Evolutionary conservation across 1,139 yeast species (phyloP).

Genomic region (Kodamaea derodonti): DNA sequence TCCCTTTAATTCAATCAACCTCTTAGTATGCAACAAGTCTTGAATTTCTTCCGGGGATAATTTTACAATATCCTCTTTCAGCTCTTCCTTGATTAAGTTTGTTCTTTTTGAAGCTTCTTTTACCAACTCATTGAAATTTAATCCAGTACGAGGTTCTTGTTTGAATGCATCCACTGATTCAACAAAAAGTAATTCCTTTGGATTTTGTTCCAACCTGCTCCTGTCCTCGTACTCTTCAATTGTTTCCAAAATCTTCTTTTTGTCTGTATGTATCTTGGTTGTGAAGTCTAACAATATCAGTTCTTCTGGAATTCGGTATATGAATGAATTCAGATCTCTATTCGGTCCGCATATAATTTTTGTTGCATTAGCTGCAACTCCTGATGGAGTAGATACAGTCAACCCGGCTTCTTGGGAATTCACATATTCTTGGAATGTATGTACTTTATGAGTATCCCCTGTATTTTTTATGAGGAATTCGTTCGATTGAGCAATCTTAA

Average conservation of each 20-base stretch:
- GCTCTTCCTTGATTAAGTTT: conserved; percentile 13
- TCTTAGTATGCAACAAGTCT: conserved; percentile 56
- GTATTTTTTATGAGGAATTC: conserved; percentile 56
- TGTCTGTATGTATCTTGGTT: conserved; percentile 34
- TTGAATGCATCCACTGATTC: conserved; percentile 2
- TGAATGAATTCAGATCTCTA: conserved; percentile 30
- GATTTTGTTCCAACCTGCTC: conserved; percentile 8
- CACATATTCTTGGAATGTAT: conserved; percentile 29
- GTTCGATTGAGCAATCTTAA: conserved; percentile 39
- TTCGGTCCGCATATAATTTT: conserved; percentile 29
- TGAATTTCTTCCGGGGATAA: conserved; percentile 33
- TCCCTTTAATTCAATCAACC: conserved; percentile 66
- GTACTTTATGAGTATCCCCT: conserved; percentile 8
- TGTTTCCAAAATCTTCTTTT: conserved; percentile 25
- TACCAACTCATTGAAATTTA: conserved; percentile 28
- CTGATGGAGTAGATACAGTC: conserved; percentile 30
- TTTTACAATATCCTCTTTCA: conserved; percentile 11
- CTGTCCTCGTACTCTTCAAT: conserved; percentile 22
- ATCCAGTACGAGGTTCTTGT: conserved; percentile 1
- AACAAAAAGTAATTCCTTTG: conserved; percentile 3
- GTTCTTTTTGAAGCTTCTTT: conserved; percentile 22
- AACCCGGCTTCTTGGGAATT: background rate
- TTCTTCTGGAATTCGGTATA: conserved; percentile 67
- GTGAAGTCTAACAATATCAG: conserved; percentile 76
- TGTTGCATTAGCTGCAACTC: conserved; percentile 45